phyloP scores from a whole-genome alignment of 1,284 basidiomycete genomes.

The Macrocystidia cucumis region DNA sequence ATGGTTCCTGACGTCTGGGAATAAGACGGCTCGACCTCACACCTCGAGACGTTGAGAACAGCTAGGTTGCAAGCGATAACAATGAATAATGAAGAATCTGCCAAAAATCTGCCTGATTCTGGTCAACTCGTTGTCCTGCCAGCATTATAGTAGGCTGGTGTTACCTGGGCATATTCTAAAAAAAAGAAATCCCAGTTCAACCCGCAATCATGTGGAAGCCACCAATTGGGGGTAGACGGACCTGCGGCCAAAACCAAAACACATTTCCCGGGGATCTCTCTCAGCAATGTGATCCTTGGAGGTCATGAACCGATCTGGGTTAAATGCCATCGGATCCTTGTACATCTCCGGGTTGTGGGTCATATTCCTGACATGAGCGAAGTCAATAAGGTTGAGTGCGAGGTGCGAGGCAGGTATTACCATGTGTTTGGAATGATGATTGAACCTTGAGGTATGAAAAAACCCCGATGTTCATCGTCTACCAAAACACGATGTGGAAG shows the following conservation, averaged over 20 bases:
- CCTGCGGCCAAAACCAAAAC: background rate
- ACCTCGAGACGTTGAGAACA: slow-evolving; percentile 14
- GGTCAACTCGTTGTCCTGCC: no score
- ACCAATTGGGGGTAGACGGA: no score
- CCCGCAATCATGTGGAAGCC: background rate
- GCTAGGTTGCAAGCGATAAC: slow-evolving; percentile 16
- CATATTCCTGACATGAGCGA: background rate
- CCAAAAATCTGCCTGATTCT: slow-evolving; percentile 15
- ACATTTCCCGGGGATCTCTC: background rate
- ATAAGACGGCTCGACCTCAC: slow-evolving; percentile 12
- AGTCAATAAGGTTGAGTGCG: no score
- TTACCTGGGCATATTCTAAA: slow-evolving; percentile 2
- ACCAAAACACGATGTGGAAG: background rate
- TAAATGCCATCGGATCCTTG: background rate
- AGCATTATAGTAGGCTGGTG: background rate
- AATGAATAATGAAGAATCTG: slow-evolving; percentile 17
- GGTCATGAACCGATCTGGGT: background rate
- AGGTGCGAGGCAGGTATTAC: no score
- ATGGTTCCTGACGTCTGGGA: slow-evolving; percentile 15
- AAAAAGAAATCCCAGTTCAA: background rate
- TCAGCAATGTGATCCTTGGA: background rate
- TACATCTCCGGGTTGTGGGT: background rate
- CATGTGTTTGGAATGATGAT: background rate
- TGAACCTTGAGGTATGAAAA: background rate
- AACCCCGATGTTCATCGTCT: background rate